phyloP scores from a whole-genome alignment of 1,139 yeast genomes.

The Meyerozyma carpophila region DNA sequence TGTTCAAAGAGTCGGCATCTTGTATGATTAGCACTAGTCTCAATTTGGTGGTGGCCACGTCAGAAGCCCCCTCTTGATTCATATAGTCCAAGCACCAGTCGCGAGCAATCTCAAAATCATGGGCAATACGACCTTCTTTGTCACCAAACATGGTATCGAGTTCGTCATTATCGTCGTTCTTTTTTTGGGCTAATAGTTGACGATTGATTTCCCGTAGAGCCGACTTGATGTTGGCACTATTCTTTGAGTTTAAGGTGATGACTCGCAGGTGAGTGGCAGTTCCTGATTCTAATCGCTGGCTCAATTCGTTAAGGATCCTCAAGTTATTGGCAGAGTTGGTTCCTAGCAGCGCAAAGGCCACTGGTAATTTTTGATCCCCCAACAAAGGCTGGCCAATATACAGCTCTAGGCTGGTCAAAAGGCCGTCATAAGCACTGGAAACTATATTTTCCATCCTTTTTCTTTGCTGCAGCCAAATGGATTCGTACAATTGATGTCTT shows the following conservation, averaged over 20 bases:
- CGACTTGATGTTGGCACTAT: slow-evolving; percentile 36
- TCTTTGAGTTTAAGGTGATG: slow-evolving; percentile 37
- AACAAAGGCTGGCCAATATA: slow-evolving; percentile 20
- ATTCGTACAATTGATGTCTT: slow-evolving; percentile 34
- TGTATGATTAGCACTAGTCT: slow-evolving; percentile 48
- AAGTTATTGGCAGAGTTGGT: slow-evolving; percentile 55
- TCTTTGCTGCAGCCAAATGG: slow-evolving; percentile 36
- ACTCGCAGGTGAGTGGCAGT: slow-evolving; percentile 17
- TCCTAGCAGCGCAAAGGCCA: slow-evolving; percentile 47
- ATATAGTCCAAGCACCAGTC: slow-evolving; percentile 35
- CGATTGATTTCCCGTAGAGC: slow-evolving; percentile 33
- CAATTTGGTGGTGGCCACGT: slow-evolving; percentile 9
- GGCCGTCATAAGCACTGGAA: slow-evolving; percentile 31
- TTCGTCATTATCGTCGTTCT: slow-evolving; percentile 6
- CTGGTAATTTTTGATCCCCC: slow-evolving; percentile 21
- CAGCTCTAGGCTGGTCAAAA: slow-evolving; percentile 26
- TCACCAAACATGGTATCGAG: slow-evolving; percentile 8
- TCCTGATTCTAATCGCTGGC: slow-evolving; percentile 15
- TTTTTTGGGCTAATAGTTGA: slow-evolving; percentile 18
- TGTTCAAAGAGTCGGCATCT: slow-evolving; percentile 57
- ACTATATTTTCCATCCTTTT: slow-evolving; percentile 32
- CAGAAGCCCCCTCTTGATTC: slow-evolving; percentile 8
- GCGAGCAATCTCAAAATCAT: slow-evolving; percentile 48
- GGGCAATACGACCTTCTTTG: slow-evolving; percentile 30
- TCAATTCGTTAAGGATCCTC: slow-evolving; percentile 41